Evolutionary conservation across 208 protist genomes (phyloP), one percentile per base, ranked within the genome.

Genomic region (Acanthamoeba castellanii): DNA sequence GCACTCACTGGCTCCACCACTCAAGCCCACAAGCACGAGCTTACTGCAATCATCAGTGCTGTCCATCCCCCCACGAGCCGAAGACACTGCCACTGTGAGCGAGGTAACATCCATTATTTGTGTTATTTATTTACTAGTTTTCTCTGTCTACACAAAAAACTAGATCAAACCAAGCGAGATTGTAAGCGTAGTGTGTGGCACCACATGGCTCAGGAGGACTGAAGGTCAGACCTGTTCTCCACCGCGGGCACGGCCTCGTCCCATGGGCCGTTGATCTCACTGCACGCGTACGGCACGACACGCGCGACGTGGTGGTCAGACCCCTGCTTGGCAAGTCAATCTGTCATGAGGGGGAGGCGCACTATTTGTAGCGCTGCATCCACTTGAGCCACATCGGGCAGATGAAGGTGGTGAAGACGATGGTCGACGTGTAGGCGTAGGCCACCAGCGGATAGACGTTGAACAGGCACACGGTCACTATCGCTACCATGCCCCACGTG

Each of bases 321-420:
- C 45, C 6, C 11, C 45, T 42, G 37, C 37, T 42, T 42, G 37
- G 37, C 37, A 42, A 47, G 45, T 7, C 45, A 47, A 47, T 47
- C 45, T 47, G n/a, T n/a, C n/a, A 47, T 20, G 3, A 25, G 5
- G n/a, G 32, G 30, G 32, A 27, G 42, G 72, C 16, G 50, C 72
- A 97, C 96, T 96, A 94, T 96, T 97, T 97, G 64, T 95, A 96
- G 70, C 95, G 95, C 76, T 97, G 96, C 55, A 97, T 97, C n/a
- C 57, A 95, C 32, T 96, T 95, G 68, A 97, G 91, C 96, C 96
- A 97, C 13, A 96, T 8, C 37, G 96, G 96, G 68, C 95, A 96
- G n/a, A 96, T 68, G 72, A 96, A 96, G 14, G 95, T 95, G 22
- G 92, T 95, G 32, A 93, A 95, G 30, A 78, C 45, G 50, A 96